phyloP scores from a whole-genome alignment of 257 asterid species.

The Petrea volubilis region DNA sequence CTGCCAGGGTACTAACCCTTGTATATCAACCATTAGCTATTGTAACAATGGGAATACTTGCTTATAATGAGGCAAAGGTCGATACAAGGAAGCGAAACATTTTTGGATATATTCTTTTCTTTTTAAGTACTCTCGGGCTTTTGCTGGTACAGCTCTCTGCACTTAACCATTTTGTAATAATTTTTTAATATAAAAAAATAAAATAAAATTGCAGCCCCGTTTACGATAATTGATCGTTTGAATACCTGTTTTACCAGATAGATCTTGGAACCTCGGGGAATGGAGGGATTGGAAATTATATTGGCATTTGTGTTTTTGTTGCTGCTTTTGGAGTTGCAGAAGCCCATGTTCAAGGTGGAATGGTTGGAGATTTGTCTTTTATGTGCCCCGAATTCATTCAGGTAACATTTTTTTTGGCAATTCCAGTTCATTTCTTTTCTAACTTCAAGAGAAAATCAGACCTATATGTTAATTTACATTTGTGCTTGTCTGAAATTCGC shows the following conservation, averaged over 20 bases:
- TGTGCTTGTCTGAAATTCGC: too few species aligned
- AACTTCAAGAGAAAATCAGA: neutral
- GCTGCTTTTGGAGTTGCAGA: slow-evolving; percentile 85
- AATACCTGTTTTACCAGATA: neutral
- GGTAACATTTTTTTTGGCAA: too few species aligned
- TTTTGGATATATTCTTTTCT: slow-evolving; percentile 64
- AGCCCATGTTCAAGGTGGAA: slow-evolving; percentile 85
- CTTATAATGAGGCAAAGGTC: slow-evolving; percentile 61
- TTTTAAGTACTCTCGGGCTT: slow-evolving; percentile 57
- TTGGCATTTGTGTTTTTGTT: too few species aligned
- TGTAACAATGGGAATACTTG: slow-evolving; percentile 45
- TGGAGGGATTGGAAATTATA: slow-evolving; percentile 67
- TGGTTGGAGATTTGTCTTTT: slow-evolving; percentile 83
- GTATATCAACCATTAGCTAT: slow-evolving; percentile 89
- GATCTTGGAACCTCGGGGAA: slow-evolving; percentile 66
- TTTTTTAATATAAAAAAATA: too few species aligned
- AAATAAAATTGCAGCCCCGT: too few species aligned
- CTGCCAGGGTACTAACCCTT: slow-evolving; percentile 77
- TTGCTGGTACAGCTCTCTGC: slow-evolving; percentile 44
- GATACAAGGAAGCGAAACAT: slow-evolving; percentile 73
- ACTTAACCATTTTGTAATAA: neutral
- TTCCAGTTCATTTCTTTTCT: too few species aligned
- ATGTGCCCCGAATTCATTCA: slow-evolving; percentile 94
- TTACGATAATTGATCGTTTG: too few species aligned
- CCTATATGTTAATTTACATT: too few species aligned